phyloP scores from a whole-genome alignment of 768 basidiomycete genomes.

The Pleurotus giganteus region DNA sequence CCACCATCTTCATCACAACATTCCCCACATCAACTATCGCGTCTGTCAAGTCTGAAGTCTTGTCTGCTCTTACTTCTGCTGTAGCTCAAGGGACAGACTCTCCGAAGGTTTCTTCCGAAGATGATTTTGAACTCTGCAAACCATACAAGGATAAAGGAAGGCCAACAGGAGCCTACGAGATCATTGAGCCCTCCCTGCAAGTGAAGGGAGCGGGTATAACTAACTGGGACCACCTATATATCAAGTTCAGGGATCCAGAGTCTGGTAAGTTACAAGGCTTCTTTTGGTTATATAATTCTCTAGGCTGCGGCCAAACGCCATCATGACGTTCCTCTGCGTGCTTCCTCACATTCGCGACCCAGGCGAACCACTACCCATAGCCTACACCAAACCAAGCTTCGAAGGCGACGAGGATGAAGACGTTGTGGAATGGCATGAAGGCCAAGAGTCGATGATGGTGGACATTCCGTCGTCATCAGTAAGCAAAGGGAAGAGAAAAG shows the following conservation, averaged over 20 bases:
- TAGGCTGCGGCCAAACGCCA: constrained; percentile 10
- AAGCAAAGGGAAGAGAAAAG: constrained; percentile 68
- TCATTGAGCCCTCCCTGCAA: constrained; percentile 40
- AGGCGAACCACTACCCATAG: constrained; percentile 63
- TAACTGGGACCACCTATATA: constrained; percentile 67
- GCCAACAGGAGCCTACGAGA: constrained; percentile 39
- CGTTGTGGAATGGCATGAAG: constrained; percentile 18
- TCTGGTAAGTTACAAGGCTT: constrained; percentile 47
- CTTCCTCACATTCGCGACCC: constrained; percentile 3
- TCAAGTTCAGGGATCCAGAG: constrained; percentile 61
- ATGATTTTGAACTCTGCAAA: constrained; percentile 62
- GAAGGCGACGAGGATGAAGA: constrained; percentile 60
- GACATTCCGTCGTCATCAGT: constrained; percentile 24
- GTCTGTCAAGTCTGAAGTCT: constrained; percentile 59
- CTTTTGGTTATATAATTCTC: constrained; percentile 12
- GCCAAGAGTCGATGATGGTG: constrained; percentile 18
- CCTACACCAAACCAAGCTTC: constrained; percentile 55
- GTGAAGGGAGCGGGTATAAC: constrained; percentile 49
- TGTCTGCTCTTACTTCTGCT: constrained; percentile 56
- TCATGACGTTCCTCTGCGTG: constrained; percentile 16
- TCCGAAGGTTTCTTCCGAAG: constrained; percentile 26
- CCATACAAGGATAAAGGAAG: constrained; percentile 48
- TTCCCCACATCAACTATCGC: constrained; percentile 52
- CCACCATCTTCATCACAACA: constrained; percentile 60
- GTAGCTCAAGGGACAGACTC: constrained; percentile 34